These are phyloP conservation scores for Acer campestre DNA, from an alignment of 345 rosid species.

Conservation along the genomic window DNA sequence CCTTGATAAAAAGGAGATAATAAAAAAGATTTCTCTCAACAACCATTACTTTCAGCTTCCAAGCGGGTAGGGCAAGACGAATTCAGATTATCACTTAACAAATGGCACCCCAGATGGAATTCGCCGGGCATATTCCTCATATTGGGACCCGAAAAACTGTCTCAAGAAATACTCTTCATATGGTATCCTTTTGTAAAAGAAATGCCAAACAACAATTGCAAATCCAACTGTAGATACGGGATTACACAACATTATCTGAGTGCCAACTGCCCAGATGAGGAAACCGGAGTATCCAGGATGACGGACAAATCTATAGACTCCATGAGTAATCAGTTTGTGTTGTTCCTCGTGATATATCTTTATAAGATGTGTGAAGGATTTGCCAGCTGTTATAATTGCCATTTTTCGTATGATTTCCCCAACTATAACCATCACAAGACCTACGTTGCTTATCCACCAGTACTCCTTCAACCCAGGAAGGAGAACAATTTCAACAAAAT, in stretches of 20 bases:
- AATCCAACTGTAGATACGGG: slow-evolving; percentile 59
- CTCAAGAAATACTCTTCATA: slow-evolving; percentile 69
- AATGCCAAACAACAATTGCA: slow-evolving; percentile 64
- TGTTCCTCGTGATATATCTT: slow-evolving; percentile 52
- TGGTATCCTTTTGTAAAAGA: slow-evolving; percentile 60
- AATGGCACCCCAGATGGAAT: slow-evolving; percentile 74
- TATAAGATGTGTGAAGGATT: slow-evolving; percentile 69
- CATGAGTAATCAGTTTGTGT: slow-evolving; percentile 60
- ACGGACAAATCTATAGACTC: slow-evolving; percentile 56
- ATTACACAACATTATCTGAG: slow-evolving; percentile 80
- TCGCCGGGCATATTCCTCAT: slow-evolving; percentile 51
- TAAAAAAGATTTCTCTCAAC: too few relatives aligned
- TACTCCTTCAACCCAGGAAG: slow-evolving; percentile 61
- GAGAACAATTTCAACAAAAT: slow-evolving; percentile 39
- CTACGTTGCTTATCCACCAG: slow-evolving; percentile 64
- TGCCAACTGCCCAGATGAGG: slow-evolving; percentile 68
- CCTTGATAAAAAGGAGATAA: too few relatives aligned
- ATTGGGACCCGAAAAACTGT: slow-evolving; percentile 59
- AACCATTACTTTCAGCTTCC: too few relatives aligned
- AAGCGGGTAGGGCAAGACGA: too few relatives aligned
- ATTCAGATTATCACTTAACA: slow-evolving; percentile 40
- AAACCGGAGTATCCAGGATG: slow-evolving; percentile 78
- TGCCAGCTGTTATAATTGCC: slow-evolving; percentile 74
- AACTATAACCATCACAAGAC: slow-evolving; percentile 47
- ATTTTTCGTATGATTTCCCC: slow-evolving; percentile 65